phyloP scores from a whole-genome alignment of 305 asterid species.

The Fraxinus albicans region DNA sequence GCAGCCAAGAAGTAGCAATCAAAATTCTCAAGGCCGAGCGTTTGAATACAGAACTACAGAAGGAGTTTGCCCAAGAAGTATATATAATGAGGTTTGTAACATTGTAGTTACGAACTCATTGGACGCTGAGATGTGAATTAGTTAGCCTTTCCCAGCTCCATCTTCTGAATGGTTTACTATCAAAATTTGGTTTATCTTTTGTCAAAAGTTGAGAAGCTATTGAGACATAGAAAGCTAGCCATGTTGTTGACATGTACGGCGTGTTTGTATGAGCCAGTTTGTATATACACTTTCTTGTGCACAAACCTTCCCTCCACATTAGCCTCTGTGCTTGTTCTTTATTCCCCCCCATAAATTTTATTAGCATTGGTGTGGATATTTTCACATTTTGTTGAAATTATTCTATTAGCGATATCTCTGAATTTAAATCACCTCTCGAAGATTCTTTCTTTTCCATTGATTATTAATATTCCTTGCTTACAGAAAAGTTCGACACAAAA shows the following conservation, averaged over 20 bases:
- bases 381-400: not conserved
- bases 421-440: not conserved
- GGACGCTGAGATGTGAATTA: not conserved
- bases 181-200: not conserved
- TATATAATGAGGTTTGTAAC: constrained; percentile 86
- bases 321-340: not conserved
- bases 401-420: not conserved
- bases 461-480: constrained; percentile 31
- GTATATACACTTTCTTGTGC: not conserved
- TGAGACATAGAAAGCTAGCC: not conserved
- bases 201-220: not conserved
- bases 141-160: not conserved
- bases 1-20: constrained; percentile 96
- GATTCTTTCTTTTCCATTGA: not conserved
- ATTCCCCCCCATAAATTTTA: not conserved
- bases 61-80: constrained; percentile 93
- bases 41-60: constrained; percentile 71
- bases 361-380: not conserved
- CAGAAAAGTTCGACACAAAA: constrained; percentile 97
- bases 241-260: not conserved
- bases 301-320: not conserved
- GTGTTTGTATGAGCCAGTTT: not conserved
- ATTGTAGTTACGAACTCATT: constrained; percentile 10
- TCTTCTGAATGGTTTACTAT: not conserved
- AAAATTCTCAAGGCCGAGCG: constrained; percentile 92